These are phyloP conservation scores for Lachancea nothofagi DNA, from an alignment of 805 yeast genomes.

Conservation along the genomic window DNA sequence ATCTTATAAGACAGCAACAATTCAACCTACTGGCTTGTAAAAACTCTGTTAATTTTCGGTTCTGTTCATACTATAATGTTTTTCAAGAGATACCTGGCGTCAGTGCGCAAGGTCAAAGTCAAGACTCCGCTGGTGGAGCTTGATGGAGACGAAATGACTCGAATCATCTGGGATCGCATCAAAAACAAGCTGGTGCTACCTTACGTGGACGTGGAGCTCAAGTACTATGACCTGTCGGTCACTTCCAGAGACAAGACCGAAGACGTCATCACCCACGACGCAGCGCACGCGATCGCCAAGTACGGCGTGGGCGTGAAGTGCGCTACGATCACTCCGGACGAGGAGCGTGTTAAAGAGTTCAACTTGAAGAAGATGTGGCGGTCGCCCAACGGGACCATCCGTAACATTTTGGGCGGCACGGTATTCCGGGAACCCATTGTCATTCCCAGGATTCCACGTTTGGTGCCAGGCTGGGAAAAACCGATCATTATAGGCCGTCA, in stretches of 20 bases:
- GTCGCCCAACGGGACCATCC: constrained; percentile 79
- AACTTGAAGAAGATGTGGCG: constrained; percentile 75
- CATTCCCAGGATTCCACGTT: constrained; percentile 68
- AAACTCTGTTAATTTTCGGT: too few relatives aligned
- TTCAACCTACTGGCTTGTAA: too few relatives aligned
- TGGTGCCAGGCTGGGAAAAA: constrained; percentile 74
- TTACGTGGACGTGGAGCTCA: constrained; percentile 64
- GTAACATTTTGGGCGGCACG: constrained; percentile 77
- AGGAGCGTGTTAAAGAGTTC: constrained; percentile 71
- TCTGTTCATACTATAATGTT: constrained; percentile 15
- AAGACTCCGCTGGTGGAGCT: constrained; percentile 70
- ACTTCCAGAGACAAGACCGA: constrained; percentile 63
- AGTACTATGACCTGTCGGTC: constrained; percentile 70
- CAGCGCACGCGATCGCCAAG: constrained; percentile 68
- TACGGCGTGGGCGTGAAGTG: constrained; percentile 80
- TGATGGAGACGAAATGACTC: constrained; percentile 85
- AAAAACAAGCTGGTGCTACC: constrained; percentile 64
- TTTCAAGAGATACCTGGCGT: constrained; percentile 24
- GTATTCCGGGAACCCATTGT: constrained; percentile 82
- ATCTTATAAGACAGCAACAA: too few relatives aligned
- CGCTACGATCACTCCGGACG: constrained; percentile 84
- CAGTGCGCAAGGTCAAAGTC: constrained; percentile 57
- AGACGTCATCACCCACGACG: constrained; percentile 70
- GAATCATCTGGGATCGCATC: constrained; percentile 76
- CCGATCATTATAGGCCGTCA: constrained; percentile 85